Conservation (phyloP, 2,329 filamentous ascomycete species). For the Fusarium tuaranense region DNA sequence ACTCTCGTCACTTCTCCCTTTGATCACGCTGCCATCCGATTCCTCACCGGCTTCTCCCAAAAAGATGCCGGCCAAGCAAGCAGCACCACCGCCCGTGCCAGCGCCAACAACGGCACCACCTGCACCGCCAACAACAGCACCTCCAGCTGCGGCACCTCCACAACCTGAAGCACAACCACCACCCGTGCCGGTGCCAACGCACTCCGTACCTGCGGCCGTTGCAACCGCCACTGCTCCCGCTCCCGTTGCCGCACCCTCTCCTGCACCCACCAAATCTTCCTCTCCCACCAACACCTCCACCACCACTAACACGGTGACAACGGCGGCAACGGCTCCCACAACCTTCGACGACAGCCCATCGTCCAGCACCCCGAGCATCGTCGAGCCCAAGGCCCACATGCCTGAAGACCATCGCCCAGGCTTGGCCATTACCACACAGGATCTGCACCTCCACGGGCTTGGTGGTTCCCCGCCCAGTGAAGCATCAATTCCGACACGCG, state of each 20-base stretch:
- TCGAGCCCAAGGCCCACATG: constrained; percentile 39
- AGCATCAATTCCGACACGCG: constrained; percentile 16
- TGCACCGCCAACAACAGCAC: constrained; percentile 29
- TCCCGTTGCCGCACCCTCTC: constrained; percentile 20
- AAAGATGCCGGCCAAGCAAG: constrained; percentile 29
- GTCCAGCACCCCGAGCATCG: constrained; percentile 39
- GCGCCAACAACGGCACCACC: constrained; percentile 2
- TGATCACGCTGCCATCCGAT: constrained; percentile 53
- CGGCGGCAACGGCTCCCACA: constrained; percentile 30
- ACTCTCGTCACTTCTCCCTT: constrained; percentile 52
- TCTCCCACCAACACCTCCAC: constrained; percentile 41
- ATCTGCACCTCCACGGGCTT: constrained; percentile 9
- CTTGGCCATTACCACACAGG: constrained; percentile 26
- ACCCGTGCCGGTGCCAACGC: constrained; percentile 13
- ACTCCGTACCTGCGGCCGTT: constrained; percentile 22
- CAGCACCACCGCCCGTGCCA: neutral
- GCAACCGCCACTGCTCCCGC: constrained; percentile 29
- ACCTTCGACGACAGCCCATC: constrained; percentile 41
- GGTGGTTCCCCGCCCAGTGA: constrained; percentile 31
- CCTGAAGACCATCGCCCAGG: constrained; percentile 32
- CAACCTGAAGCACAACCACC: neutral
- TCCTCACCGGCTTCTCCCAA: constrained; percentile 35
- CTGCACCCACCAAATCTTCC: constrained; percentile 41
- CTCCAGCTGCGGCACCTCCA: constrained; percentile 1
- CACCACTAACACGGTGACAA: constrained; percentile 34